Conservation (phyloP, 768 basidiomycete genomes). For the Leucogyrophana mollusca region DNA sequence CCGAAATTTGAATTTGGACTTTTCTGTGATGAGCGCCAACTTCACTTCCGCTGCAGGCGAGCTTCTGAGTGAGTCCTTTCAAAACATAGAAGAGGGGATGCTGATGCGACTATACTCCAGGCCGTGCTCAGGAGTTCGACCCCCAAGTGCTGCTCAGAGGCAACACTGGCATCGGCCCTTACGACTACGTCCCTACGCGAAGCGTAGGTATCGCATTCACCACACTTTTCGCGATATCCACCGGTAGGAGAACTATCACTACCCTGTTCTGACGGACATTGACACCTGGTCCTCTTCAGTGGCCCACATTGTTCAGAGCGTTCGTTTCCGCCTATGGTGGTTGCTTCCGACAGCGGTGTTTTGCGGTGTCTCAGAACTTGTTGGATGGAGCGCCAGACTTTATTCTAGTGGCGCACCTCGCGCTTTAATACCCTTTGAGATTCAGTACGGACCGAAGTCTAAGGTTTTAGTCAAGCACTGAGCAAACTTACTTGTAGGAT, state of each 20-base stretch:
- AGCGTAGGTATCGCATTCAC: conserved; percentile 37
- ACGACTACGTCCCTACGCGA: conserved; percentile 40
- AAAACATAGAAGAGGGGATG: background rate
- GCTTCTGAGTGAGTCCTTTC: background rate
- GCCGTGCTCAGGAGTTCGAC: background rate
- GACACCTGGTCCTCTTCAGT: conserved; percentile 26
- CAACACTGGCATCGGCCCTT: conserved; percentile 22
- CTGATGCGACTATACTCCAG: background rate
- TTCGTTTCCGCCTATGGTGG: conserved; percentile 48
- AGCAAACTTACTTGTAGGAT: conserved; percentile 33
- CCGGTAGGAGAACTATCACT: conserved; percentile 27
- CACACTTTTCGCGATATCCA: conserved; percentile 38
- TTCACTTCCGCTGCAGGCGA: background rate
- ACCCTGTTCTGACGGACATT: background rate
- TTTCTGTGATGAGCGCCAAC: background rate
- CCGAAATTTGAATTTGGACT: background rate
- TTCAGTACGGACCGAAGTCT: conserved; percentile 33
- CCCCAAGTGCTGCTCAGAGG: background rate
- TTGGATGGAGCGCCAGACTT: conserved; percentile 54
- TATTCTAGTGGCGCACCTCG: conserved; percentile 39
- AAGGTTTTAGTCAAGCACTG: background rate
- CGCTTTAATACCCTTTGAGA: conserved; percentile 32
- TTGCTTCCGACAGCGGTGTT: conserved; percentile 46
- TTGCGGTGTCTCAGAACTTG: conserved; percentile 46
- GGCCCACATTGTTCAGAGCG: conserved; percentile 43